Evolutionary conservation across 148 eudicot species (phyloP).

Genomic region (Vaccinium myrtillus): DNA sequence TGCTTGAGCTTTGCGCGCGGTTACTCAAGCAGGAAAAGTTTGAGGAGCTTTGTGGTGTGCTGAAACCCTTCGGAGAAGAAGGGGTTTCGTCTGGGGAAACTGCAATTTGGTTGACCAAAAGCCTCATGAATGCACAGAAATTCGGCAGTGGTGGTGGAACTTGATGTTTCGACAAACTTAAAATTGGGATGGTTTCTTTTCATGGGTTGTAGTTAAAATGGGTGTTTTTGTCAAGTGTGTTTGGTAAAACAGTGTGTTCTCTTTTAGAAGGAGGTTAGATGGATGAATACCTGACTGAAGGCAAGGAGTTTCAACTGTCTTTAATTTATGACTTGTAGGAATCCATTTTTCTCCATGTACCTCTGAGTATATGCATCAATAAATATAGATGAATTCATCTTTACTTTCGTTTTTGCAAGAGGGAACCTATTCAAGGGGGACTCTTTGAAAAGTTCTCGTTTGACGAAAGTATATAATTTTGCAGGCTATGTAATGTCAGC

Average conservation of each 20-base stretch:
- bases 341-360: not conserved
- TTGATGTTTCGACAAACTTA: conserved; percentile 15
- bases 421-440: too few species aligned
- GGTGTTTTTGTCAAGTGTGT: not conserved
- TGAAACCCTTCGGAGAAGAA: conserved; percentile 92
- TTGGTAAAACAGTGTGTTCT: not conserved
- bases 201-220: conserved; percentile 6
- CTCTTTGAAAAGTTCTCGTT: not conserved
- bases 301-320: not conserved
- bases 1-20: conserved; percentile 90
- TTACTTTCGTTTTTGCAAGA: not conserved
- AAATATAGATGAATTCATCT: not conserved
- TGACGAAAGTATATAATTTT: not conserved
- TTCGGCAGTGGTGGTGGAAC: conserved; percentile 30
- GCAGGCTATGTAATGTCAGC: too few species aligned
- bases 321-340: not conserved
- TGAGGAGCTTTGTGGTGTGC: conserved; percentile 75
- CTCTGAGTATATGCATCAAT: not conserved
- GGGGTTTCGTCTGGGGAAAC: conserved; percentile 88
- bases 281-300: not conserved
- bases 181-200: conserved; percentile 5
- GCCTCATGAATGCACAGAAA: conserved; percentile 76
- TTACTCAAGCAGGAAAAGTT: conserved; percentile 75
- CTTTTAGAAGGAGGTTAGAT: not conserved
- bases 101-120: conserved; percentile 95